Conservation (phyloP, 257 asterid species). For the Anisodus acutangulus region DNA sequence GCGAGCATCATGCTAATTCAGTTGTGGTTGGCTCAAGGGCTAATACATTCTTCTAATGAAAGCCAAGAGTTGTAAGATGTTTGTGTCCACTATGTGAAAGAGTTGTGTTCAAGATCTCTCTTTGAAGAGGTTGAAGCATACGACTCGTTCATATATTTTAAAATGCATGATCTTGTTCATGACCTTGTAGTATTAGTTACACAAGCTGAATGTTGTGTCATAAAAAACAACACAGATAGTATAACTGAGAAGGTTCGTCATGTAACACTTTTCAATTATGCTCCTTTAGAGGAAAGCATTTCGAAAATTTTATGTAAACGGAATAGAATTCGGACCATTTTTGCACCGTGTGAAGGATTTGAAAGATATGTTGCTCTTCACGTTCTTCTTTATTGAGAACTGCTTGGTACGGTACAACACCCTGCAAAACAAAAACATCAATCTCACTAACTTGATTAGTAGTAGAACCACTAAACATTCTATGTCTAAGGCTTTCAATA, state of each 20-base stretch:
- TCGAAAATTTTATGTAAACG: background rate
- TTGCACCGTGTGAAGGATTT: slow-evolving; percentile 16
- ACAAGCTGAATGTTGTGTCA: slow-evolving; percentile 11
- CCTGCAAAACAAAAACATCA: too few species aligned
- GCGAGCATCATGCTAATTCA: slow-evolving; percentile 10
- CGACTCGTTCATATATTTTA: slow-evolving; percentile 11
- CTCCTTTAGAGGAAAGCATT: slow-evolving; percentile 10
- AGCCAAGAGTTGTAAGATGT: slow-evolving; percentile 19
- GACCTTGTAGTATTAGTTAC: slow-evolving; percentile 19
- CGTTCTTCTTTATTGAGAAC: background rate
- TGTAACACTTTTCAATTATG: background rate
- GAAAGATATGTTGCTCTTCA: background rate
- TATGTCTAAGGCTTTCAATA: too few species aligned
- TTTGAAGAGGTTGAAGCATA: slow-evolving; percentile 27
- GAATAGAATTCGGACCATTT: background rate
- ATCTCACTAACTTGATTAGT: too few species aligned
- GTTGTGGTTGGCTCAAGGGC: slow-evolving; percentile 21
- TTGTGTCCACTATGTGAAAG: slow-evolving; percentile 17
- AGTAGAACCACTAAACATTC: too few species aligned
- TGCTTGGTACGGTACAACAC: too few species aligned
- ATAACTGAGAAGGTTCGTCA: slow-evolving; percentile 14
- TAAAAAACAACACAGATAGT: background rate
- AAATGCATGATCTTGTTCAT: slow-evolving; percentile 17
- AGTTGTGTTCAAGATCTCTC: slow-evolving; percentile 25
- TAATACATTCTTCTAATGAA: background rate